Evolutionary conservation across 768 basidiomycete species (phyloP).

Genomic region (Termitomyces sp.): DNA sequence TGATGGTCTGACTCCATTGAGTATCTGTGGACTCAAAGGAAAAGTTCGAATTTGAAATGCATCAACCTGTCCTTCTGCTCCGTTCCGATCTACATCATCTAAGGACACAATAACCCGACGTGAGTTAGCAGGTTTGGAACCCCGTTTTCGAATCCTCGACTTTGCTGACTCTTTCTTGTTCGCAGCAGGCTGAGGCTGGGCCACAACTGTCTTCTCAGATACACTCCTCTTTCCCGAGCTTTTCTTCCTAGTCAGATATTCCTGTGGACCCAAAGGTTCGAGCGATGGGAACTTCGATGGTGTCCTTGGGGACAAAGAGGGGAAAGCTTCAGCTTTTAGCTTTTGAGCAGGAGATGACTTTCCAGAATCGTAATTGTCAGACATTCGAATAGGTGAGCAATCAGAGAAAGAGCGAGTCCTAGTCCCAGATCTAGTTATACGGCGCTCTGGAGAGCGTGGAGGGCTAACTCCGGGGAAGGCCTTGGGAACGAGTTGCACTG

Average conservation of each 20-base stretch:
- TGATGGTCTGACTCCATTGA: constrained; percentile 27
- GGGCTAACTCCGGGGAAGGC: background rate
- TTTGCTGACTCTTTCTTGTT: background rate
- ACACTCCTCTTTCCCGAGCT: background rate
- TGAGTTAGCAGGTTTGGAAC: background rate
- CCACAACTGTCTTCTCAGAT: constrained; percentile 2
- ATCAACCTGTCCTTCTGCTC: background rate
- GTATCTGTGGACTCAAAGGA: constrained; percentile 42
- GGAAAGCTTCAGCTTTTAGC: constrained; percentile 20
- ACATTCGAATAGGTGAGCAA: background rate
- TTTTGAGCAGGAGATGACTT: constrained; percentile 1
- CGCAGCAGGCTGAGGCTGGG: background rate
- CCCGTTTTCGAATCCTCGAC: background rate
- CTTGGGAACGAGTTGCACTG: background rate
- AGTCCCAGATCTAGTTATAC: constrained; percentile 7
- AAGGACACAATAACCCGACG: background rate
- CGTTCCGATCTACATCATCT: background rate
- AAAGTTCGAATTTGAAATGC: constrained; percentile 27
- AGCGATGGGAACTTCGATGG: constrained; percentile 5
- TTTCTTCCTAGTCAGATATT: background rate
- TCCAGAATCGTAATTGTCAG: background rate
- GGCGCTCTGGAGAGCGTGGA: constrained; percentile 9
- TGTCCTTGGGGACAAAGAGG: constrained; percentile 7
- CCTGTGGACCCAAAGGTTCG: background rate
- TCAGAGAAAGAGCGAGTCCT: background rate